Conservation (phyloP, 306 rosid species). For the Quillaja saponaria region DNA sequence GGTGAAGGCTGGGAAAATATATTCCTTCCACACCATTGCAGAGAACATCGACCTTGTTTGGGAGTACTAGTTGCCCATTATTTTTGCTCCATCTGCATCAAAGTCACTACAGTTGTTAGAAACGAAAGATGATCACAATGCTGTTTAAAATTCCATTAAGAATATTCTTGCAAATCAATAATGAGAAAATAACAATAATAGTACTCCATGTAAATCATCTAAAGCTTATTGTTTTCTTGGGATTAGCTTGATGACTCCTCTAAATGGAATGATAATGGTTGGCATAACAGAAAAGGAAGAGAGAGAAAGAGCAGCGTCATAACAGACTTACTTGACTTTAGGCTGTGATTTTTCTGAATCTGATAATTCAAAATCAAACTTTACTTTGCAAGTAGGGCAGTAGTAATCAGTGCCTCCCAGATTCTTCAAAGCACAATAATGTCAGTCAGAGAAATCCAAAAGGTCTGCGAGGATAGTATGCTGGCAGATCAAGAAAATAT, state of each 20-base stretch:
- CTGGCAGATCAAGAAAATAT: constrained; percentile 16
- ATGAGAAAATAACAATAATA: constrained; percentile 14
- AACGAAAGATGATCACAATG: not conserved
- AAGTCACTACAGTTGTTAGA: constrained; percentile 37
- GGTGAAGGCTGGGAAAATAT: constrained; percentile 97
- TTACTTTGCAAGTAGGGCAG: constrained; percentile 97
- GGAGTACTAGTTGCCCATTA: constrained; percentile 56
- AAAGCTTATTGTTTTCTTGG: not conserved
- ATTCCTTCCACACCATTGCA: constrained; percentile 92
- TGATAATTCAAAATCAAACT: constrained; percentile 91
- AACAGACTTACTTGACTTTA: constrained; percentile 73
- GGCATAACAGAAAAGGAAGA: constrained; percentile 7
- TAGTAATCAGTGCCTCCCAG: constrained; percentile 90
- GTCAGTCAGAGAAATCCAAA: constrained; percentile 34
- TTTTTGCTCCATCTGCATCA: constrained; percentile 57
- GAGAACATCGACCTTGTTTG: constrained; percentile 86
- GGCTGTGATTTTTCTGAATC: constrained; percentile 81
- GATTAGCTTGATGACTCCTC: not conserved
- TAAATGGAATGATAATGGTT: constrained; percentile 6
- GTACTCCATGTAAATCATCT: too few relatives aligned
- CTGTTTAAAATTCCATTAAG: constrained; percentile 1
- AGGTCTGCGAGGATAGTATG: constrained; percentile 28
- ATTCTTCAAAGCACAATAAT: constrained; percentile 51
- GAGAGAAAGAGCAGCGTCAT: not conserved
- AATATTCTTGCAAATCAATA: not conserved